Conservation (phyloP, 2,329 filamentous ascomycete genomes). For the Penicillium sp. region DNA sequence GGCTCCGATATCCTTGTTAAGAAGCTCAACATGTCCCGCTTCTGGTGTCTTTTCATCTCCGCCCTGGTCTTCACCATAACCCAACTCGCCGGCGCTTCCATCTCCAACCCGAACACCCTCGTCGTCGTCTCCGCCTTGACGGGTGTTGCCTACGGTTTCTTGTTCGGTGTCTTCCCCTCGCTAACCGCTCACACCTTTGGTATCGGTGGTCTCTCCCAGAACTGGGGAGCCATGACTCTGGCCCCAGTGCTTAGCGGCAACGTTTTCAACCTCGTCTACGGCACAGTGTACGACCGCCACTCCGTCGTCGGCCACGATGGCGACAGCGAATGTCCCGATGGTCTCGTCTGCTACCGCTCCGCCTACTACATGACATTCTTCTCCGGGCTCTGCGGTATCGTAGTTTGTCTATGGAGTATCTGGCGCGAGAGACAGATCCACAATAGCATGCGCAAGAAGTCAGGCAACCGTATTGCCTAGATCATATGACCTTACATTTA, state of each 20-base stretch:
- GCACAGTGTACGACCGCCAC: conserved; percentile 77
- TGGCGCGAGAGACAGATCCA: conserved; percentile 40
- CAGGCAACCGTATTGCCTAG: conserved; percentile 35
- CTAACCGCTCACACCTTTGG: conserved; percentile 89
- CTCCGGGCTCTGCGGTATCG: conserved; percentile 68
- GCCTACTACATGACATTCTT: conserved; percentile 79
- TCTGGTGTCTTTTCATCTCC: conserved; percentile 86
- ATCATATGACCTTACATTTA: neutral
- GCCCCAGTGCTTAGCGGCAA: conserved; percentile 86
- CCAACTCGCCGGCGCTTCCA: conserved; percentile 72
- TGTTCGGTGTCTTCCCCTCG: conserved; percentile 92
- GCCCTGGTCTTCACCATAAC: conserved; percentile 75
- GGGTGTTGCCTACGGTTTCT: conserved; percentile 85
- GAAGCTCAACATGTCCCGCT: conserved; percentile 72
- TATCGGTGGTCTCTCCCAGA: conserved; percentile 83
- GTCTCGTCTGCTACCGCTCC: conserved; percentile 74
- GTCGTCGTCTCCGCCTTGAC: conserved; percentile 78
- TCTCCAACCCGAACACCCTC: conserved; percentile 75
- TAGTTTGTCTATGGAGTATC: conserved; percentile 63
- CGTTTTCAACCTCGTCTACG: conserved; percentile 90
- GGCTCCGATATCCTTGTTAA: conserved; percentile 90
- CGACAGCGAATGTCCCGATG: conserved; percentile 72
- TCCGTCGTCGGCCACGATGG: conserved; percentile 68
- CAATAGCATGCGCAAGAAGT: conserved; percentile 25
- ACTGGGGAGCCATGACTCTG: conserved; percentile 94